Evolutionary conservation across 2,329 filamentous ascomycete genomes (phyloP).

Genomic region (Phoma sp.): DNA sequence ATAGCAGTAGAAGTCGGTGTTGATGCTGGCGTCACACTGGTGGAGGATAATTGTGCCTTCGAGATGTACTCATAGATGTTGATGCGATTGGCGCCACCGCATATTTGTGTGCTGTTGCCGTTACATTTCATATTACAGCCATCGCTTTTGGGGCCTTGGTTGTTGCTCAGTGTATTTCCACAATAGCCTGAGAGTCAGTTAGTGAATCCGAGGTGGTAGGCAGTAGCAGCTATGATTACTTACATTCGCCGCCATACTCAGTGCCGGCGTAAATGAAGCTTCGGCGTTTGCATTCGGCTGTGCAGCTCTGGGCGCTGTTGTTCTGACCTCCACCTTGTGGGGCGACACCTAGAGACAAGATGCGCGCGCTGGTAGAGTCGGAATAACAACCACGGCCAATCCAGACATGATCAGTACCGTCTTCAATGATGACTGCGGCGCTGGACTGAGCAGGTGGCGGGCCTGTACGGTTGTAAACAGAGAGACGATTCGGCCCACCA

Average conservation of each 20-base stretch:
- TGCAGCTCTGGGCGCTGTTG: conserved; percentile 20
- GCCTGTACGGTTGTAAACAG: conserved; percentile 16
- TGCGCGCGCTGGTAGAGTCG: conserved; percentile 14
- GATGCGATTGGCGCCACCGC: conserved; percentile 24
- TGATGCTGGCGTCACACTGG: background rate
- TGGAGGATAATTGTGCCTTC: background rate
- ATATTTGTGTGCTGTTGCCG: conserved; percentile 19
- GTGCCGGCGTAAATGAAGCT: conserved; percentile 18
- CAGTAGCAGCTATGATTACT: background rate
- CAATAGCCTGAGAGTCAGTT: conserved; percentile 8
- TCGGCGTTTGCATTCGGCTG: conserved; percentile 15
- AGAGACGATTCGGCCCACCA: conserved; percentile 30
- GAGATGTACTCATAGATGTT: conserved; percentile 30
- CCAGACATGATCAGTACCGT: conserved; percentile 5
- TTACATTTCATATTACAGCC: conserved; percentile 25
- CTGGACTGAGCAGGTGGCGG: conserved; percentile 4
- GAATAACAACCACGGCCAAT: conserved; percentile 15
- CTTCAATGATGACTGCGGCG: background rate
- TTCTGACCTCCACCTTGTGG: conserved; percentile 13
- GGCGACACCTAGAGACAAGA: conserved; percentile 4
- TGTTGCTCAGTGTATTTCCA: conserved; percentile 19
- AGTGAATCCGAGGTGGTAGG: background rate
- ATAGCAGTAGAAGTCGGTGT: background rate
- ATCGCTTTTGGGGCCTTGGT: conserved; percentile 16
- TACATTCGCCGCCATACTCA: conserved; percentile 15